A percentile compares a stretch with the other conserved stretches of the same genome.
Evolutionary conservation across 176 grass and related monocot species (phyloP).

Genomic region (Zoysia pacifica): DNA sequence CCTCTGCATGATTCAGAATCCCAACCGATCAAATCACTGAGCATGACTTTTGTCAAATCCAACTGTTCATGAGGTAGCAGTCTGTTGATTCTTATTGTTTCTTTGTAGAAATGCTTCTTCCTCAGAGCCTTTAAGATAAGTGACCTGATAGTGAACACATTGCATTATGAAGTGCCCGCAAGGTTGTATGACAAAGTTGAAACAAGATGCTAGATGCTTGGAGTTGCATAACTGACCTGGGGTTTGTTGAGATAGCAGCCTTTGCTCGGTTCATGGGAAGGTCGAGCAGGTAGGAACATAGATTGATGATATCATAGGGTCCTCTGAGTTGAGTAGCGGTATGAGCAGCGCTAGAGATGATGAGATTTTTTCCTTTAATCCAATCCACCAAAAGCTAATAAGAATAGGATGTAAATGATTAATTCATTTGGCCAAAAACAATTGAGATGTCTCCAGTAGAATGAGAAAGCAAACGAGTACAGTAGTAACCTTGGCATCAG

Average conservation of each 20-base stretch:
- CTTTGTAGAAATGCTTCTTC: conserved; percentile 92
- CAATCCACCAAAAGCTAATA: conserved; percentile 57
- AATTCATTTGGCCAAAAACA: background rate
- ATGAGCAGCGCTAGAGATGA: conserved; percentile 77
- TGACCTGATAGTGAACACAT: conserved; percentile 44
- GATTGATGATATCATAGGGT: conserved; percentile 74
- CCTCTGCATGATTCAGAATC: conserved; percentile 62
- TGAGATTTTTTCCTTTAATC: conserved; percentile 85
- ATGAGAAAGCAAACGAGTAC: background rate
- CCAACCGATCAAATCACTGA: conserved; percentile 67
- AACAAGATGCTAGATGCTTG: background rate
- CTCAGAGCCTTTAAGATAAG: conserved; percentile 63
- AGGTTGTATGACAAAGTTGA: conserved; percentile 21
- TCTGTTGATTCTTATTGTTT: conserved; percentile 78
- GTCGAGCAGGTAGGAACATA: conserved; percentile 67
- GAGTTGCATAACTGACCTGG: conserved; percentile 48
- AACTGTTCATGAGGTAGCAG: conserved; percentile 52
- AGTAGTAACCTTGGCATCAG: conserved; percentile 59
- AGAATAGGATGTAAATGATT: background rate
- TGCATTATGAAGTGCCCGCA: background rate
- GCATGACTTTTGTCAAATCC: conserved; percentile 35
- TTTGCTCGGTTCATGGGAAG: conserved; percentile 76
- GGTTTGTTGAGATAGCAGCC: conserved; percentile 65
- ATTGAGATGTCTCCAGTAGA: background rate
- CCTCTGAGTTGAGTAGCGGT: conserved; percentile 69